Evolutionary conservation across 2,329 filamentous ascomycete genomes (phyloP).

Genomic region (Colletotrichum shisoi): DNA sequence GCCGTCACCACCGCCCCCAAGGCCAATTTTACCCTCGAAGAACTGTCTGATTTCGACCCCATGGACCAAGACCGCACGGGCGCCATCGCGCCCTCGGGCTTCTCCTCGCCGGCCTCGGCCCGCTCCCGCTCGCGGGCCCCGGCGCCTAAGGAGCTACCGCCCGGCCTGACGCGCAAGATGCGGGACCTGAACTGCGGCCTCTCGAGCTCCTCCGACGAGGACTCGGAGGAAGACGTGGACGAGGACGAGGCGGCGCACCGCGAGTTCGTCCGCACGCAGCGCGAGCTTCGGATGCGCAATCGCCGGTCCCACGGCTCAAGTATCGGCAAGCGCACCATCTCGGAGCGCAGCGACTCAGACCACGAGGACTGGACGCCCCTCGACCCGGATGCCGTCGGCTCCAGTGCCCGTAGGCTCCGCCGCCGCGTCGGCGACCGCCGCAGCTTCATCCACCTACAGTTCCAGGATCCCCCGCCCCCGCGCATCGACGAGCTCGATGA

Average conservation of each 20-base stretch:
- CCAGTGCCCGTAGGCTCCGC: conserved; percentile 58
- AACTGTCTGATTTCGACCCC: conserved; percentile 54
- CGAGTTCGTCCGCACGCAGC: conserved; percentile 52
- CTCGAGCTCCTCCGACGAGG: conserved; percentile 50
- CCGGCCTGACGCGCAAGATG: conserved; percentile 55
- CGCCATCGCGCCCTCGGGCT: conserved; percentile 55
- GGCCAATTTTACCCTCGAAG: conserved; percentile 54
- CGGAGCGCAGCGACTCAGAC: conserved; percentile 62
- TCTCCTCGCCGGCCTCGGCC: conserved; percentile 56
- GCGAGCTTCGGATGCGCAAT: conserved; percentile 54
- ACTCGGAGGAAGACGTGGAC: conserved; percentile 50
- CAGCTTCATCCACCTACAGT: conserved; percentile 53
- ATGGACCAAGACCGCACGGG: conserved; percentile 55
- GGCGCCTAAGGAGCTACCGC: conserved; percentile 49
- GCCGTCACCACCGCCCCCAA: conserved; percentile 19
- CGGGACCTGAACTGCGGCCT: conserved; percentile 51
- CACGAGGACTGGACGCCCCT: conserved; percentile 46
- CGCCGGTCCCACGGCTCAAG: conserved; percentile 62
- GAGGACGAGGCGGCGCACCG: conserved; percentile 49
- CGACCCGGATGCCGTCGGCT: conserved; percentile 54
- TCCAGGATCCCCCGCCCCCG: conserved; percentile 59
- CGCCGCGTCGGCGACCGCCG: conserved; percentile 57
- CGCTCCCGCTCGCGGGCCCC: conserved; percentile 50
- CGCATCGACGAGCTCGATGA: conserved; percentile 64
- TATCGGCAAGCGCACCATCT: conserved; percentile 63